Conservation (phyloP, 2,329 filamentous ascomycete genomes). For the Monosporascus sp. region DNA sequence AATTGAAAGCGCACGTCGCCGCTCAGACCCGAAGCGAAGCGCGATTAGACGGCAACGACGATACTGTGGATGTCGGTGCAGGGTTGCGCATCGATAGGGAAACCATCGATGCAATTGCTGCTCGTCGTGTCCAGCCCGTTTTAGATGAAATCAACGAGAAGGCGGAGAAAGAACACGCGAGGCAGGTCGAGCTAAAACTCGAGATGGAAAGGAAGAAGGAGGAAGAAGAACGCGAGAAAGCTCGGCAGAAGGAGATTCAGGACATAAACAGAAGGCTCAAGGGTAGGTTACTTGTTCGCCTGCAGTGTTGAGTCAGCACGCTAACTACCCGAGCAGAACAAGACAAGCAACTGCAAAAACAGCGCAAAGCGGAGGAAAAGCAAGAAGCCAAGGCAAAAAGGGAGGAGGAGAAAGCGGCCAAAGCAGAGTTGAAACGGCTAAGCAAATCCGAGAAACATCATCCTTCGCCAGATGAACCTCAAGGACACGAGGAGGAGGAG, state of each 20-base stretch:
- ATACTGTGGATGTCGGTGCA: slow-evolving; percentile 66
- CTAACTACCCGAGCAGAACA: slow-evolving; percentile 33
- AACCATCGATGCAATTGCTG: slow-evolving; percentile 75
- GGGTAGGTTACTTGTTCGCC: slow-evolving; percentile 40
- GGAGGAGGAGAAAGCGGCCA: slow-evolving; percentile 47
- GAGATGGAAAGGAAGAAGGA: slow-evolving; percentile 63
- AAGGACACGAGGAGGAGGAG: slow-evolving; percentile 23
- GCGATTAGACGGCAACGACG: slow-evolving; percentile 49
- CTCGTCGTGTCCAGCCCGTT: slow-evolving; percentile 71
- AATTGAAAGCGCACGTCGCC: slow-evolving; percentile 65
- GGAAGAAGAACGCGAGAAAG: slow-evolving; percentile 45
- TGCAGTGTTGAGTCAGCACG: neutral
- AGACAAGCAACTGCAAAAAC: slow-evolving; percentile 42
- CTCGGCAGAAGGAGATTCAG: slow-evolving; percentile 47
- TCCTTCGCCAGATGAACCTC: slow-evolving; percentile 27
- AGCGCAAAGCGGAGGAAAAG: slow-evolving; percentile 47
- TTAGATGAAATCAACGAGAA: slow-evolving; percentile 79
- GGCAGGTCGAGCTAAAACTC: slow-evolving; percentile 55
- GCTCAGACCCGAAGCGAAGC: slow-evolving; percentile 61
- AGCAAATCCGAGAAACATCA: slow-evolving; percentile 50
- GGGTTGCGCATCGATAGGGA: slow-evolving; percentile 74
- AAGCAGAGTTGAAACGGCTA: slow-evolving; percentile 47
- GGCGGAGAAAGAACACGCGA: slow-evolving; percentile 66
- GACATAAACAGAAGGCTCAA: slow-evolving; percentile 51
- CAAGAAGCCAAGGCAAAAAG: slow-evolving; percentile 30